Percentiles rank a stretch among this genome's conserved stretches.
phyloP scores from a whole-genome alignment of 257 asterid species.

The Orobanche coerulescens region DNA sequence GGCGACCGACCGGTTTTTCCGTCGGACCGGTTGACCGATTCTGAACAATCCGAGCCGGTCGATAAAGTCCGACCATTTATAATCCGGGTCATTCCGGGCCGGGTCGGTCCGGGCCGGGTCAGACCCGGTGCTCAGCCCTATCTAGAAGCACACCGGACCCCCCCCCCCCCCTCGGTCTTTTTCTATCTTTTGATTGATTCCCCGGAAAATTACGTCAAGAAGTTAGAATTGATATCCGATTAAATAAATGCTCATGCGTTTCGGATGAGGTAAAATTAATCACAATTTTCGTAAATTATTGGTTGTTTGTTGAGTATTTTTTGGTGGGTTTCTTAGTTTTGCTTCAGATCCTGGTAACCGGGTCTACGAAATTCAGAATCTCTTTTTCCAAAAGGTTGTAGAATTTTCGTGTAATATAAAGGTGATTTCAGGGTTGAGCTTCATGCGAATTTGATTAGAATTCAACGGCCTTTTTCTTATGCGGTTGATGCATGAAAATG shows the following conservation, averaged over 20 bases:
- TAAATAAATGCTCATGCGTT: constrained; percentile 9
- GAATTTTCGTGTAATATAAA: background rate
- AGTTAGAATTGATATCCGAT: constrained; percentile 25
- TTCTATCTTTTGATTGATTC: constrained; percentile 14
- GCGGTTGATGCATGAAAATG: constrained; percentile 45
- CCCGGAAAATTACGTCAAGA: constrained; percentile 27
- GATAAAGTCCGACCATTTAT: no score
- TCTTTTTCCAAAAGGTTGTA: background rate
- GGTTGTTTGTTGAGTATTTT: constrained; percentile 1
- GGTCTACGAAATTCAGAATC: constrained; percentile 17
- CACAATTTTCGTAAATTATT: constrained; percentile 11
- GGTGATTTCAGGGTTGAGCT: constrained; percentile 26
- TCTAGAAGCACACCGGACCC: background rate
- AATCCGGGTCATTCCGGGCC: no score
- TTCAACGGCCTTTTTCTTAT: constrained; percentile 25
- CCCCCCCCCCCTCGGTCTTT: no score
- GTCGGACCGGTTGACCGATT: no score
- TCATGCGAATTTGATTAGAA: constrained; percentile 29
- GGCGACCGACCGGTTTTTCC: no score
- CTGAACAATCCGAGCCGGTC: no score
- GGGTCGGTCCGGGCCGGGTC: no score
- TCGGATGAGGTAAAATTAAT: constrained; percentile 22
- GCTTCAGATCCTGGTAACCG: constrained; percentile 63
- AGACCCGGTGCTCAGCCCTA: no score
- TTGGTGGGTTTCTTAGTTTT: constrained; percentile 22